Evolutionary conservation across 2,329 filamentous ascomycete species (phyloP), one percentile per base, ranked within the genome.

Genomic region (Chlorencoelia australis): DNA sequence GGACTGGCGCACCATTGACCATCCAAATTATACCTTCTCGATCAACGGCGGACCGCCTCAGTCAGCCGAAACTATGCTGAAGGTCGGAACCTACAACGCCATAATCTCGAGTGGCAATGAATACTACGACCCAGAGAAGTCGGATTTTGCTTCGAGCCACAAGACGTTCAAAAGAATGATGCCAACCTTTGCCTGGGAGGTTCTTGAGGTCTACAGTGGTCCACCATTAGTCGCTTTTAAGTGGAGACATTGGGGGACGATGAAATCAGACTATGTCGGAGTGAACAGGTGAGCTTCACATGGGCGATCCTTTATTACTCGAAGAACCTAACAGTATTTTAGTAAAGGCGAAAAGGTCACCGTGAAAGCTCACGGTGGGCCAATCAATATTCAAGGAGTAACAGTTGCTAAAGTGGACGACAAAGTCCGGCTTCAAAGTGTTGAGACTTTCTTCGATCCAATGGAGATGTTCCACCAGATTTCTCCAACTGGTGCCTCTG

Each of bases 141-240:
- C 68, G 3, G 73, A 77, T 54, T 81, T 82, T 48, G 66, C 68
- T 1, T 66, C 63, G 3, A 79, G 72, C 51, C 77, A 82, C 62
- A 80, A 81, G 64, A 74, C 73, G 0, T 82, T 82, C 57, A 81
- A 81, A 61, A 63, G 74, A 35, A 81, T 81, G 75, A 82, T 82
- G 76, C 77, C 77, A 0, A 75, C 68, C 0, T 82, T 82, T 55
- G 77, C 76, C 0, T 82, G 77, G 75, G 78, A 82, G 58, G 75
- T 82, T 1, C 53, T 79, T 11, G 77, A 81, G 54, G 75, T 82
- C 2, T 81, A 79, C 52, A 72, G 69, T 42, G 76, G 73, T 0
- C 75, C 75, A 16, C 77, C 77, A 2, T 62, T 63, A 9, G 75
- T 80, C 22, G 63, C 66, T 2, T 79, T 81, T 55, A 66, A 71